Base-by-base conservation (phyloP, 306 rosid species). In the Trifolium dubium region DNA sequence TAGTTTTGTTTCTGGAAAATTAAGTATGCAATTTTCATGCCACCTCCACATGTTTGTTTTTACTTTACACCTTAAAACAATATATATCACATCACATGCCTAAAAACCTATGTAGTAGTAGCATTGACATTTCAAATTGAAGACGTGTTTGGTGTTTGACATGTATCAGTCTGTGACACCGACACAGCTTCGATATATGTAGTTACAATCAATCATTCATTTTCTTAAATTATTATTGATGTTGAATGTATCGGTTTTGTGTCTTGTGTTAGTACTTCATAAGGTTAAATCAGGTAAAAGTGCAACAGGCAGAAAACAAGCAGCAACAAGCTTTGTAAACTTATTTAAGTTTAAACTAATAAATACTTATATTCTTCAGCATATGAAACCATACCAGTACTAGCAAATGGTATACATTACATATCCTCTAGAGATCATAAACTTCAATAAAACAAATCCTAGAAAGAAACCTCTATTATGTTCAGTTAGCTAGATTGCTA, bases 401-500 rank as follows among this genome's bases (percentile, higher is more conserved):
- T 18, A 0, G 47, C 40, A 53, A 56, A n/a, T 17, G 19, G 13
- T 59, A n/a, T 29, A 59, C 65, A 31, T 61, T 58, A n/a, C 67
- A 41, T 64, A 37, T 44, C 64, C 31, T 55, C 69, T 35, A 23
- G 37, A 79, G 8, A 79, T 58, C 74, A 51, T 44, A 6, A 79
- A 75, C 14, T 63, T 80, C 37, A 69, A 68, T 19, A 69, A 15
- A 80, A 39, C 71, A 6, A 46, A 58, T 78, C 3, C 34, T 51
- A 60, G 8, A 67, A 15, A 15, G 67, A 74, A 49, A 23, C 0
- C 23, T 23, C 23, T 23, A 23, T 23, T 23, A 0, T 23, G 1
- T 23, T 23, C 23, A 23, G 23, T 23, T 23, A 23, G 23, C 23
- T 23, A 23, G 23, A 1, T 23, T 23, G 23, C 23, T 23, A 23